Evolutionary conservation across 768 basidiomycete species (phyloP), one percentile per base, ranked within the genome.

Genomic region (Termitomyces sp.): DNA sequence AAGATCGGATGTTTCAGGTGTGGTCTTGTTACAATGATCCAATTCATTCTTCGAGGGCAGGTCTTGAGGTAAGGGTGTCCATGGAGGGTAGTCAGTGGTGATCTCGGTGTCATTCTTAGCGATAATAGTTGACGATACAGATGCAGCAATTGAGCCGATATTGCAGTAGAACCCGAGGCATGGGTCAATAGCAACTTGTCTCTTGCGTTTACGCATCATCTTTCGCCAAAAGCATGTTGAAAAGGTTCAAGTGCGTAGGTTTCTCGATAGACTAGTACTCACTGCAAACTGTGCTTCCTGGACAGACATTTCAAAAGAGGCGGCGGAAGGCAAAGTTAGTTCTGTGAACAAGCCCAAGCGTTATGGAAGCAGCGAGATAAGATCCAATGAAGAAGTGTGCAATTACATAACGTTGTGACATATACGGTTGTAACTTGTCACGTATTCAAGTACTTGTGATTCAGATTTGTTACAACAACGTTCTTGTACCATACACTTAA

Each of bases 141-240:
- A 32, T 12, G 5, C 31, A 55, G 55, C 46, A 37, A 31, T 38
- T 17, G 56, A 45, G 43, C 37, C 60, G 57, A 43, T 70, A 54
- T 61, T 31, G n/a, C 14, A 48, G 47, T 77, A 79, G 60, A 76
- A 78, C 3, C 77, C 75, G 20, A 77, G 68, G 56, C 76, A 77
- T n/a, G 77, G 76, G 60, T 79, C 77, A 38, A 77, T 63, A 29
- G 76, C 74, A 37, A 81, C 72, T 74, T 80, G 82, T 20, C 89
- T 79, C 50, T 75, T 74, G 10, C 69, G 68, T 8, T 79, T 73
- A 63, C 85, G 76, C 1, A 82, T 76, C 34, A 91, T 69, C 69
- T 89, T 88, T 8, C 6, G 11, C 5, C 42, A 43, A 14, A 45
- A 45, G n/a, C 7, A 32, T 12, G 31, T 45, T 45, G 42, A 20